A percentile compares a stretch with the other conserved stretches of the same genome.
Evolutionary conservation across 768 basidiomycete species (phyloP).

Genomic region (Tylopilus cervinicoccineus): DNA sequence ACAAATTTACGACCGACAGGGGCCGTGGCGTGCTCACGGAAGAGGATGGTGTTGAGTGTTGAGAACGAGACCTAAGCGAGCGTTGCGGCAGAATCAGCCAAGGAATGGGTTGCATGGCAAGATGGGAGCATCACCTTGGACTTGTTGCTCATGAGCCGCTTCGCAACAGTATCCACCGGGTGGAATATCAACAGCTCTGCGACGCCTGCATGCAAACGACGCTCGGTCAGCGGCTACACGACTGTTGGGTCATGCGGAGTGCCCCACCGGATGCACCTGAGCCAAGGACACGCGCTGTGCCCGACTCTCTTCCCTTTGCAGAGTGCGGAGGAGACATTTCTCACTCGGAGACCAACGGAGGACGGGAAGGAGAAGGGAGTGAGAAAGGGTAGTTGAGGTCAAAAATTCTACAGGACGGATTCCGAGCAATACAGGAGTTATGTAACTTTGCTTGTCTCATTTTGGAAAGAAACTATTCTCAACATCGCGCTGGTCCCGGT

Average conservation of each 20-base stretch:
- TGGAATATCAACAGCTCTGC: constrained; percentile 95
- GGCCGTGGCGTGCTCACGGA: constrained; percentile 77
- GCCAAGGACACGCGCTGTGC: constrained; percentile 83
- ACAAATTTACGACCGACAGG: constrained; percentile 65
- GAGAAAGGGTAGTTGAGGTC: neutral
- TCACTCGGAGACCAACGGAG: neutral
- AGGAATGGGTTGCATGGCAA: neutral
- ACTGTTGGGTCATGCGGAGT: neutral
- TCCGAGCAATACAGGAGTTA: constrained; percentile 15
- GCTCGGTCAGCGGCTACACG: neutral
- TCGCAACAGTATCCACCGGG: constrained; percentile 97
- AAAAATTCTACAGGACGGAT: constrained; percentile 10
- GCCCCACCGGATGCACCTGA: constrained; percentile 82
- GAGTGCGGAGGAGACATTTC: constrained; percentile 47
- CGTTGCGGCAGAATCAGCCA: neutral
- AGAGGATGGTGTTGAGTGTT: constrained; percentile 74
- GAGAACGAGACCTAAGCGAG: constrained; percentile 53
- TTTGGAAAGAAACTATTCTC: too few species aligned
- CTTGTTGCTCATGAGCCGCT: constrained; percentile 98
- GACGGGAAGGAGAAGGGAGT: neutral
- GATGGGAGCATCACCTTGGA: constrained; percentile 47
- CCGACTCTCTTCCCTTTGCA: constrained; percentile 71
- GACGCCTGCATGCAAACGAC: constrained; percentile 51
- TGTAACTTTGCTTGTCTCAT: constrained; percentile 13
- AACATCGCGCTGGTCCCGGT: too few species aligned